Percentiles rank a stretch among this genome's conserved stretches.
These are phyloP conservation scores for Mycena alexandri DNA, from an alignment of 768 basidiomycete genomes.

Conservation along the genomic window DNA sequence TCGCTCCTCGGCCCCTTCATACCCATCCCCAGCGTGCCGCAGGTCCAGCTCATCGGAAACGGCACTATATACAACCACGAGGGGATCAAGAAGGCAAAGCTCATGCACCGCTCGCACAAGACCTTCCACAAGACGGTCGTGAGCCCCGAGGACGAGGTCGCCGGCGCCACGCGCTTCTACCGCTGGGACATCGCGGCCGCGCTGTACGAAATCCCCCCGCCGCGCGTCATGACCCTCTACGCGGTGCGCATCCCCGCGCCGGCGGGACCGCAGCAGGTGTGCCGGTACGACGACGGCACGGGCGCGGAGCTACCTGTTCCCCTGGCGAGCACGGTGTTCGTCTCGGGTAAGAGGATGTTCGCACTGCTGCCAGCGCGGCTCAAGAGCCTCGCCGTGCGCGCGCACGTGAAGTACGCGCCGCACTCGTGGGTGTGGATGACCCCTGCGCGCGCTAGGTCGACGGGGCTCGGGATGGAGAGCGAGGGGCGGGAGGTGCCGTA, in stretches of 20 bases:
- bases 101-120: slow-evolving; percentile 89
- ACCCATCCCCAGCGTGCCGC: slow-evolving; percentile 88
- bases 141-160: slow-evolving; percentile 78
- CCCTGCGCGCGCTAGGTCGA: slow-evolving; percentile 76
- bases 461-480: slow-evolving; percentile 85
- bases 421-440: slow-evolving; percentile 95
- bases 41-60: slow-evolving; percentile 94
- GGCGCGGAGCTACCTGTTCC: slow-evolving; percentile 87
- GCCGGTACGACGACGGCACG: slow-evolving; percentile 88
- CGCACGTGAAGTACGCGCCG: slow-evolving; percentile 82
- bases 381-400: slow-evolving; percentile 85
- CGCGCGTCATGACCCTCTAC: slow-evolving; percentile 88
- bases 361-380: slow-evolving; percentile 76
- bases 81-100: slow-evolving; percentile 79
- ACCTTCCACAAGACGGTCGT: slow-evolving; percentile 89
- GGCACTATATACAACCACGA: slow-evolving; percentile 85
- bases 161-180: slow-evolving; percentile 89
- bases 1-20: slow-evolving; percentile 92
- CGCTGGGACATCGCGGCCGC: slow-evolving; percentile 96
- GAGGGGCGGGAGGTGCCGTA: slow-evolving; percentile 80
- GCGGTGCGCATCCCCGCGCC: slow-evolving; percentile 74
- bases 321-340: slow-evolving; percentile 89
- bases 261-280: slow-evolving; percentile 69
- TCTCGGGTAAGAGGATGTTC: slow-evolving; percentile 87
- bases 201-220: slow-evolving; percentile 80